Evolutionary conservation across 768 basidiomycete genomes (phyloP).

Genomic region (Antrodiella citrinella): DNA sequence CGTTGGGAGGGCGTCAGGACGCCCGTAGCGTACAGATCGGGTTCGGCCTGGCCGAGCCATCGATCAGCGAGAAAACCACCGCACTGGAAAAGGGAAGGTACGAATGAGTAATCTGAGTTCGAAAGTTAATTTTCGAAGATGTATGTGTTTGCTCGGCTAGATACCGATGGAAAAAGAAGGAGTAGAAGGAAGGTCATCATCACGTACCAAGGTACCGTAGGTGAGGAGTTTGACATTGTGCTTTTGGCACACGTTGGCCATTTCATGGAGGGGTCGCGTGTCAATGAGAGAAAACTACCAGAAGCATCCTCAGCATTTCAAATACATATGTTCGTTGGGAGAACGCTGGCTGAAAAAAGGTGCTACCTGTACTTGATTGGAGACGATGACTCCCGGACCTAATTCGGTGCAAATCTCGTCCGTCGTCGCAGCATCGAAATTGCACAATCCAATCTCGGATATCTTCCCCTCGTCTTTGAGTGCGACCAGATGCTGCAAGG

Average conservation of each 20-base stretch:
- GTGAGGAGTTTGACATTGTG: constrained; percentile 70
- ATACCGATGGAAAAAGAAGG: no score
- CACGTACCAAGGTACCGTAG: constrained; percentile 66
- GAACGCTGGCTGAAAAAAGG: background rate
- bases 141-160: background rate
- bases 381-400: constrained; percentile 63
- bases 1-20: constrained; percentile 71
- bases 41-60: constrained; percentile 62
- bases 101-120: constrained; percentile 2
- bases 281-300: constrained; percentile 78
- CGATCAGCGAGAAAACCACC: constrained; percentile 76
- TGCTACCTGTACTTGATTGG: constrained; percentile 75
- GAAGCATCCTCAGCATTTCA: background rate
- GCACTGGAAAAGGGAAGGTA: constrained; percentile 38
- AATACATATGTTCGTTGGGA: background rate
- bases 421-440: constrained; percentile 68
- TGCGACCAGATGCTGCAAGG: constrained; percentile 45
- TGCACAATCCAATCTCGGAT: constrained; percentile 64
- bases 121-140: background rate
- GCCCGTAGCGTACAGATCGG: constrained; percentile 50
- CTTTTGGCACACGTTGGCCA: constrained; percentile 68
- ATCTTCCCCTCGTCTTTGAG: constrained; percentile 43
- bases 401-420: constrained; percentile 76
- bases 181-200: constrained; percentile 17
- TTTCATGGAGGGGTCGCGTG: constrained; percentile 65